A percentile compares a stretch with the other conserved stretches of the same genome.
phyloP scores from a whole-genome alignment of 371 early-diverging fungal species.

The Apophysomyces sp. region DNA sequence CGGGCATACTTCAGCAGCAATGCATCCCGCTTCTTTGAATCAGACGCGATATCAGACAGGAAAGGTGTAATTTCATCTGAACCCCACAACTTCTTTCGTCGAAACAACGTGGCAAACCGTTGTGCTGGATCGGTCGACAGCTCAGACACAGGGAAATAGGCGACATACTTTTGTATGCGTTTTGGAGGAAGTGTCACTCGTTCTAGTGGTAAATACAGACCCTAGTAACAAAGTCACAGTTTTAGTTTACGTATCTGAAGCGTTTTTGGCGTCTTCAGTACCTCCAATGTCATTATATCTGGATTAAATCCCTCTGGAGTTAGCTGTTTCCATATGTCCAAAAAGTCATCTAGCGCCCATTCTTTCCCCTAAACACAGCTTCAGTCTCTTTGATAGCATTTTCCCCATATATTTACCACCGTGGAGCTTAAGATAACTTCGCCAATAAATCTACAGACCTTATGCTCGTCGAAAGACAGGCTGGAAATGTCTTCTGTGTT shows the following conservation, averaged over 20 bases:
- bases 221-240: neutral
- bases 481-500: neutral
- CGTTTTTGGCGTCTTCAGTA: constrained; percentile 8
- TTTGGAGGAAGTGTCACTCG: constrained; percentile 9
- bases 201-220: constrained; percentile 26
- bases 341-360: constrained; percentile 49
- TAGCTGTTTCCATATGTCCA: constrained; percentile 42
- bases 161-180: constrained; percentile 26
- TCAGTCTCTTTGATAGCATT: neutral
- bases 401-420: constrained; percentile 4
- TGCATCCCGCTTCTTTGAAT: constrained; percentile 47
- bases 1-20: constrained; percentile 51
- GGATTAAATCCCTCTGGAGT: constrained; percentile 33
- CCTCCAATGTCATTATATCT: constrained; percentile 30
- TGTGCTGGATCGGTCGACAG: constrained; percentile 52
- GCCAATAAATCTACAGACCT: constrained; percentile 42
- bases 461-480: constrained; percentile 21
- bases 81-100: constrained; percentile 50
- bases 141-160: constrained; percentile 48
- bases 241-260: neutral
- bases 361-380: constrained; percentile 37
- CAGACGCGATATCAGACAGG: constrained; percentile 49
- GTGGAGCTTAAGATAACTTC: constrained; percentile 27
- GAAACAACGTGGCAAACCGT: constrained; percentile 53
- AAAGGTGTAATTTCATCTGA: constrained; percentile 52